Conservation (phyloP, 2,329 filamentous ascomycete genomes). For the Fusarium mangiferae region DNA sequence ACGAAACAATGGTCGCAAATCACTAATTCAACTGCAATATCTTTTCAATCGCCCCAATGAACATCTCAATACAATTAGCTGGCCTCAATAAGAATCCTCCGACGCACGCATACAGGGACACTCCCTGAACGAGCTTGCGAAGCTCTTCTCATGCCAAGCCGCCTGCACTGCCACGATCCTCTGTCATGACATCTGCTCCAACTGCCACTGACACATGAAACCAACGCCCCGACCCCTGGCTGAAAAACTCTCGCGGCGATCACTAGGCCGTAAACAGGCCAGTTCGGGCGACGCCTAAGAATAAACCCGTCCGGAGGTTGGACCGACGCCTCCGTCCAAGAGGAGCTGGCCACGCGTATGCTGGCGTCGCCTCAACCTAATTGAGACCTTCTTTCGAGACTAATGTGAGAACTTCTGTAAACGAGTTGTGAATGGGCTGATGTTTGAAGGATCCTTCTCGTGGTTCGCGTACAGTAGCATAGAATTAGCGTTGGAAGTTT, state of each 20-base stretch:
- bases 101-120: neutral
- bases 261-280: slow-evolving; percentile 30
- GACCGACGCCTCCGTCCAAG: slow-evolving; percentile 17
- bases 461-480: neutral
- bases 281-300: slow-evolving; percentile 31
- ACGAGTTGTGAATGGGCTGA: slow-evolving; percentile 4
- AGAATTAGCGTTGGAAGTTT: neutral
- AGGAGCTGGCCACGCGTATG: slow-evolving; percentile 36
- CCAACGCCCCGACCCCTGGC: slow-evolving; percentile 10
- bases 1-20: neutral
- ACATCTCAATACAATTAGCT: slow-evolving; percentile 11
- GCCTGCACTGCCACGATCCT: slow-evolving; percentile 35
- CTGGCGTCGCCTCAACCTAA: slow-evolving; percentile 32
- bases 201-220: slow-evolving; percentile 25
- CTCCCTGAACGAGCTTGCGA: slow-evolving; percentile 27
- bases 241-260: slow-evolving; percentile 31
- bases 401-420: slow-evolving; percentile 15
- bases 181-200: slow-evolving; percentile 15
- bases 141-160: slow-evolving; percentile 28
- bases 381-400: neutral
- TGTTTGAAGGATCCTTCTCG: neutral
- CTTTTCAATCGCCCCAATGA: slow-evolving; percentile 4
- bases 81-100: slow-evolving; percentile 7
- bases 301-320: slow-evolving; percentile 14
- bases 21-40: neutral